A percentile compares a stretch with the other conserved stretches of the same genome.
Evolutionary conservation across 768 basidiomycete genomes (phyloP).

Genomic region (Baorangia bicolor): DNA sequence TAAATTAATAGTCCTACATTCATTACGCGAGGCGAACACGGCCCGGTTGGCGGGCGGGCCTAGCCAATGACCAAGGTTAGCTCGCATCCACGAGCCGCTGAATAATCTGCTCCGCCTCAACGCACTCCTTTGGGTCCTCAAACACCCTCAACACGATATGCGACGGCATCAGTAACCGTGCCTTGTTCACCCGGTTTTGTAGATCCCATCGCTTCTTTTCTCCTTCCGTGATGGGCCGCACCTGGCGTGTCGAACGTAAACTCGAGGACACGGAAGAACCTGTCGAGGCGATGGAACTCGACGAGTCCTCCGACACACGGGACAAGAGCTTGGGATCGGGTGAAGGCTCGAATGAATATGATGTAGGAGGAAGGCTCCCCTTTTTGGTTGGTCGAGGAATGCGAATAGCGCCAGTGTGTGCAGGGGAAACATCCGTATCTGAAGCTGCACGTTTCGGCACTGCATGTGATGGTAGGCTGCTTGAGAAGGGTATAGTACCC

Average conservation of each 20-base stretch:
- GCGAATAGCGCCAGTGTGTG: conserved; percentile 5
- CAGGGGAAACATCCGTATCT: conserved; percentile 16
- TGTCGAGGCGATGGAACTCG: conserved; percentile 20
- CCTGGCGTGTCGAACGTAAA: conserved; percentile 4
- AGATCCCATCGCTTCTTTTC: conserved; percentile 58
- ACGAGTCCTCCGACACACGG: conserved; percentile 27
- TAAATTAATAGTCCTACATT: neutral
- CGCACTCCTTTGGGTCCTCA: conserved; percentile 64
- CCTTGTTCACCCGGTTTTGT: conserved; percentile 63
- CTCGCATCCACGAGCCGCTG: conserved; percentile 4
- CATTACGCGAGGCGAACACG: neutral
- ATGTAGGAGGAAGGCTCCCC: conserved; percentile 12
- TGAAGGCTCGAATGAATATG: conserved; percentile 10
- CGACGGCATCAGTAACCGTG: conserved; percentile 56
- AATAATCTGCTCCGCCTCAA: conserved; percentile 53
- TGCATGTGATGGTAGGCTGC: neutral
- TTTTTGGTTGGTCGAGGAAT: conserved; percentile 16
- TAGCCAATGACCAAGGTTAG: neutral
- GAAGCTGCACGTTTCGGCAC: conserved; percentile 20
- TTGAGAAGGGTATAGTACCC: conserved; percentile 5
- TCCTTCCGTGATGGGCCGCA: conserved; percentile 41
- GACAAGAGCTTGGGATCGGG: conserved; percentile 9
- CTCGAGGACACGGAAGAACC: conserved; percentile 24
- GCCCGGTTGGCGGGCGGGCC: no score
- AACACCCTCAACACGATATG: conserved; percentile 65